Conservation (phyloP, 2,329 filamentous ascomycete species). For the Cladosporium sp. region DNA sequence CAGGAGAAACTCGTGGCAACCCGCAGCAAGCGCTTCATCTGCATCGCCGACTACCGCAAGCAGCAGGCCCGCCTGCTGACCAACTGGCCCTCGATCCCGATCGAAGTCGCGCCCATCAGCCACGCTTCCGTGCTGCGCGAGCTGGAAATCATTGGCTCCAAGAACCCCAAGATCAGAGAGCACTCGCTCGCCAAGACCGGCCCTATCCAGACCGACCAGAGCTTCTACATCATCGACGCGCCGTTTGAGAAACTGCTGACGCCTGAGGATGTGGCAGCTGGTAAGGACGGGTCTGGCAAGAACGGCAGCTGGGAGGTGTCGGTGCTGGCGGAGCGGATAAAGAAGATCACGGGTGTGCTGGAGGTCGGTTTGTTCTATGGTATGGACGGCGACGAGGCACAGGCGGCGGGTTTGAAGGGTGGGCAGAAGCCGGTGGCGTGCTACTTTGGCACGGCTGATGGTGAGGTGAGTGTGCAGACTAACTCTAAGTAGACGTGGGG, state of each 20-base stretch:
- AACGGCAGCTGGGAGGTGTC: conserved; percentile 79
- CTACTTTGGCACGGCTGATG: conserved; percentile 86
- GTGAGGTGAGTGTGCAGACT: conserved; percentile 41
- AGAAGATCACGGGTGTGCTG: conserved; percentile 80
- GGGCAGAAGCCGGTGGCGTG: conserved; percentile 90
- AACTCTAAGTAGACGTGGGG: not conserved
- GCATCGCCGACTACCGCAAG: conserved; percentile 77
- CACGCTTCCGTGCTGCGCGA: conserved; percentile 73
- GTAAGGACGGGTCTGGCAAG: conserved; percentile 37
- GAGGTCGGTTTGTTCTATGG: conserved; percentile 92
- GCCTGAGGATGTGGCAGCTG: conserved; percentile 53
- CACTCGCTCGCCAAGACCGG: conserved; percentile 76
- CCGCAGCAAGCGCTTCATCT: conserved; percentile 33
- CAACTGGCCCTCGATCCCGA: conserved; percentile 81
- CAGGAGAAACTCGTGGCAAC: conserved; percentile 92
- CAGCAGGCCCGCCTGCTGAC: conserved; percentile 72
- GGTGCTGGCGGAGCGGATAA: conserved; percentile 70
- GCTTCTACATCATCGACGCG: conserved; percentile 88
- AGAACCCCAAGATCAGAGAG: conserved; percentile 68
- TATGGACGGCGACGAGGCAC: conserved; percentile 69
- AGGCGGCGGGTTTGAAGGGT: conserved; percentile 59
- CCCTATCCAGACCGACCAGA: conserved; percentile 81
- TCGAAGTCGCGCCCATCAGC: conserved; percentile 87
- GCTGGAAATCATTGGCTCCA: conserved; percentile 71
- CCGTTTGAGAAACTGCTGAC: conserved; percentile 74